phyloP scores from a whole-genome alignment of 257 asterid species.

The Cynanchum wilfordii region DNA sequence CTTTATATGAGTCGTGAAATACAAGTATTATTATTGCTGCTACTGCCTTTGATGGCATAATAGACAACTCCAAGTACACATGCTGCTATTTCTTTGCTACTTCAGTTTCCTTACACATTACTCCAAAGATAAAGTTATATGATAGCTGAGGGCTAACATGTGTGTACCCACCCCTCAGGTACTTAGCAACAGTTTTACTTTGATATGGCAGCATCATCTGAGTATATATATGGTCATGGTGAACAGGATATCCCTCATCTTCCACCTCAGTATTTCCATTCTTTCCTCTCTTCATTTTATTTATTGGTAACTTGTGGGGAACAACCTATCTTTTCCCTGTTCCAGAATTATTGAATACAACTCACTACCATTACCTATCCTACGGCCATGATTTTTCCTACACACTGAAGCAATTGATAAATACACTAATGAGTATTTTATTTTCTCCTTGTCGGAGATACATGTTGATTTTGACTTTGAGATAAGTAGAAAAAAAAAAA shows the following conservation, averaged over 20 bases:
- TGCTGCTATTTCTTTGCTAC: too few species aligned
- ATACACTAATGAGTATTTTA: background rate
- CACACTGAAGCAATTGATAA: background rate
- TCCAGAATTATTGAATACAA: background rate
- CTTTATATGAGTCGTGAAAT: background rate
- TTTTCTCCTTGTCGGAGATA: background rate
- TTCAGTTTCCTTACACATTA: constrained; percentile 1
- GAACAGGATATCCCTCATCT: background rate
- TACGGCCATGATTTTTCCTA: background rate
- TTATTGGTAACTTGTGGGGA: background rate
- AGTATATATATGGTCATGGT: background rate
- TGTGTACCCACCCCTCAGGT: background rate
- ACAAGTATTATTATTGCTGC: background rate
- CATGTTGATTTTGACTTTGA: background rate
- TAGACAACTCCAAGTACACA: background rate
- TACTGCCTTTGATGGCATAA: background rate
- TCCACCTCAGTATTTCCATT: background rate
- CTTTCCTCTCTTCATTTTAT: background rate
- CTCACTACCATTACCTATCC: background rate
- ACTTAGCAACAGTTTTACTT: background rate
- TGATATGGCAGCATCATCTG: too few species aligned
- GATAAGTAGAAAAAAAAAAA: background rate
- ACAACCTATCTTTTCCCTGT: background rate
- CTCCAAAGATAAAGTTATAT: constrained; percentile 4
- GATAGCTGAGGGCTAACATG: background rate